Percentiles rank a stretch among this genome's conserved stretches.
Evolutionary conservation across 306 rosid genomes (phyloP).

Genomic region (Quercus robur): DNA sequence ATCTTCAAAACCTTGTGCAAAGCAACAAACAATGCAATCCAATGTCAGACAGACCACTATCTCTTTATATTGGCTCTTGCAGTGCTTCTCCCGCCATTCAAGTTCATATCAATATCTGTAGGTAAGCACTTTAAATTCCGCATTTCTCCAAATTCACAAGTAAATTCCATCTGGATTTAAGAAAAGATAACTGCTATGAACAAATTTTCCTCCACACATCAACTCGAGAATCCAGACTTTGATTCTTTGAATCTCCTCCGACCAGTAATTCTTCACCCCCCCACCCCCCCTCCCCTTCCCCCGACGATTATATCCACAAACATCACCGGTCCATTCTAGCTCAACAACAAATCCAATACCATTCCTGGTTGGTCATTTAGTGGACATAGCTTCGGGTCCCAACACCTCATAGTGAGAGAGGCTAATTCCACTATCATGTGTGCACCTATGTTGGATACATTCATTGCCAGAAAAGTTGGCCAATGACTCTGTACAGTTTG

Average conservation of each 20-base stretch:
- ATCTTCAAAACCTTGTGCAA: not conserved
- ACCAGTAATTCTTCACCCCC: too few relatives aligned
- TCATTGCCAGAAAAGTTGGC: too few relatives aligned
- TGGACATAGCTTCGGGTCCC: not conserved
- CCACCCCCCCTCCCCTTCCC: too few relatives aligned
- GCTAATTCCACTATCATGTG: too few relatives aligned
- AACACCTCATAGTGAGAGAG: not conserved
- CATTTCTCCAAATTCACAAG: not conserved
- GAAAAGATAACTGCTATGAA: not conserved
- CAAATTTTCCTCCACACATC: not conserved
- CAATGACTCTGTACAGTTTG: too few relatives aligned
- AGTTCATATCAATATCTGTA: not conserved
- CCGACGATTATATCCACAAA: not conserved
- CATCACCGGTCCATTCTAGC: not conserved
- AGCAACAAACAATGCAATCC: not conserved
- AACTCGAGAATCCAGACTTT: too few relatives aligned
- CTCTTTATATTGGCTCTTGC: not conserved
- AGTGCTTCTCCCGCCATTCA: not conserved
- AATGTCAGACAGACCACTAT: not conserved
- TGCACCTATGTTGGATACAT: too few relatives aligned
- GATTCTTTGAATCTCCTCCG: too few relatives aligned
- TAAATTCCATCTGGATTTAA: not conserved
- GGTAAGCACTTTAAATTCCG: not conserved
- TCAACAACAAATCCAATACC: not conserved
- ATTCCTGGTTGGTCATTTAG: not conserved